A percentile compares a stretch with the other conserved stretches of the same genome.
These are phyloP conservation scores for Pythium grandisporangium DNA, from an alignment of 352 stramenopile species.

Conservation along the genomic window DNA sequence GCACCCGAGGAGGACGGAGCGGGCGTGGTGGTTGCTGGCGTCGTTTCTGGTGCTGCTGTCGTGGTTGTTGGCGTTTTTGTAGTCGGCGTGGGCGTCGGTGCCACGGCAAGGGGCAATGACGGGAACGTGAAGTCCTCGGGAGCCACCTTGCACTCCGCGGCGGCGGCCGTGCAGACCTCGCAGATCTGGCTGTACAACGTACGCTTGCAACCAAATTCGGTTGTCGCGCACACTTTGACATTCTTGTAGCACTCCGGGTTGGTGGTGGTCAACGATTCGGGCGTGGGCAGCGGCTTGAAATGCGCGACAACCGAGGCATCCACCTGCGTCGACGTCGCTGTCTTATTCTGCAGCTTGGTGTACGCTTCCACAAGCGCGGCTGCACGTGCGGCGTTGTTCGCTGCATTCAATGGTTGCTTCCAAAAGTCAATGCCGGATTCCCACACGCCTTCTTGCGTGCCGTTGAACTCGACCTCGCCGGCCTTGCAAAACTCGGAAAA, in stretches of 20 bases:
- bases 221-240: slow-evolving; percentile 33
- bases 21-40: neutral
- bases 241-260: slow-evolving; percentile 69
- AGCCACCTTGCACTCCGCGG: slow-evolving; percentile 15
- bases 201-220: slow-evolving; percentile 46
- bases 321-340: slow-evolving; percentile 22
- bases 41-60: slow-evolving; percentile 3
- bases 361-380: slow-evolving; percentile 37
- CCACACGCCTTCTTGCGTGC: slow-evolving; percentile 18
- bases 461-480: slow-evolving; percentile 53
- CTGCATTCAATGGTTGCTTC: slow-evolving; percentile 36
- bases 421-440: slow-evolving; percentile 47
- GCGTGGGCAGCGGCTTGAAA: slow-evolving; percentile 38
- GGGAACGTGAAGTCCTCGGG: slow-evolving; percentile 27
- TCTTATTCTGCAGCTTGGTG: slow-evolving; percentile 10
- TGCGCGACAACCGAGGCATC: slow-evolving; percentile 12
- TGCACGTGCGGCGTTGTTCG: slow-evolving; percentile 29
- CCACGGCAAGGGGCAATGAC: slow-evolving; percentile 5
- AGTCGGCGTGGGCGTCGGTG: neutral
- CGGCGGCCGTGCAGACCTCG: slow-evolving; percentile 21
- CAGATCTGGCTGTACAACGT: slow-evolving; percentile 50
- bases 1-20: no score
- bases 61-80: neutral
- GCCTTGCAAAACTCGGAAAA: slow-evolving; percentile 61
- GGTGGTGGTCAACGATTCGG: slow-evolving; percentile 20